Evolutionary conservation across 2,329 filamentous ascomycete species (phyloP), one percentile per base, ranked within the genome.

Genomic region (Elsinoe australis): DNA sequence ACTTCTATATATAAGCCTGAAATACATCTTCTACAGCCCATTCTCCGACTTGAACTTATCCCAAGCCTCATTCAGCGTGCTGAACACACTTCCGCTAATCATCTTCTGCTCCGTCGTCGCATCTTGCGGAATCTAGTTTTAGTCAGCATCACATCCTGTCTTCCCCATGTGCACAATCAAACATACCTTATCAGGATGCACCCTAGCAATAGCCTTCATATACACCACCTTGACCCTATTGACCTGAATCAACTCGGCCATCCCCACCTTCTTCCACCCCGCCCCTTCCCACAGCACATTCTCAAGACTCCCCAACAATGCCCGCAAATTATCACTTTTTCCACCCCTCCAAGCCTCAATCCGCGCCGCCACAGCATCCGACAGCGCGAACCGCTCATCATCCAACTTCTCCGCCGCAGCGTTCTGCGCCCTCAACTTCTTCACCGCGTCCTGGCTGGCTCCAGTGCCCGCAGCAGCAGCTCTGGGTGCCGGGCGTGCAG

Each of bases 121-220:
- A 47, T 69, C 69, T 52, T 76, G 78, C 3, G 79, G 67, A 45
- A 83, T 78, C 79, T 79, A 50, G 21, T 1, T 8, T 21, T 61
- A 21, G 47, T 58, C 45, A 56, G 49, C 45, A 50, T 29, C 21
- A 14, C 32, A 9, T 31, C 14, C 38, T n/a, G n/a, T n/a, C 2
- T 4, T 15, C 14, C 26, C 38, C 19, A 42, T 34, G 2, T 34
- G 8, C 33, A 46, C n/a, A 53, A 19, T 47, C 12, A 51, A 51
- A 51, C 79, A 67, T 74, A 95, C 92, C 83, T 98, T 98, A 66
- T 98, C 92, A 52, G 92, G 92, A 74, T 98, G 92, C 57, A 92
- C 92, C 74, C 95, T 96, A 8, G 83, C 87, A 75, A 98, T 96
- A 4, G 90, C 92, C 77, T 95, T 95, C 92, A 98, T 96, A 64